Percentiles rank a stretch among this genome's conserved stretches.
These are phyloP conservation scores for Nakazawaea molendinolei DNA, from an alignment of 805 yeast genomes.

Conservation along the genomic window DNA sequence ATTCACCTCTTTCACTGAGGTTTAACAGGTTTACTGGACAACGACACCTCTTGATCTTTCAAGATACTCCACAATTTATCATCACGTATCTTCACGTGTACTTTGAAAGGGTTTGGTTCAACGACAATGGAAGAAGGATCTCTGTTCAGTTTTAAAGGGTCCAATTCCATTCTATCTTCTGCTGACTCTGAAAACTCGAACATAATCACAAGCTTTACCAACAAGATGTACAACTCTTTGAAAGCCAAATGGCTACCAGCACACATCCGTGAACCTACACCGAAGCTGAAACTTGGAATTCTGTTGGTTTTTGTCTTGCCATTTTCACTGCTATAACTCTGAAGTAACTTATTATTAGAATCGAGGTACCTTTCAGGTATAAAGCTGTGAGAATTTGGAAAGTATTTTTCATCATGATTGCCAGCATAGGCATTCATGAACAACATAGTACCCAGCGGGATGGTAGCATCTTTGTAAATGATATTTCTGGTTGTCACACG, in stretches of 20 bases:
- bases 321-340: constrained; percentile 4
- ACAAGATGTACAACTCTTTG: constrained; percentile 55
- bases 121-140: constrained; percentile 56
- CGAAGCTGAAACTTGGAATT: constrained; percentile 48
- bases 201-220: constrained; percentile 44
- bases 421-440: constrained; percentile 68
- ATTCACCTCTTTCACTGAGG: too few relatives aligned
- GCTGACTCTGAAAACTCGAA: constrained; percentile 43
- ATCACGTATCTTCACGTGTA: constrained; percentile 28
- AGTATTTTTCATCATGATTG: constrained; percentile 49
- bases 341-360: constrained; percentile 6
- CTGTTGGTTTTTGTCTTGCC: constrained; percentile 12
- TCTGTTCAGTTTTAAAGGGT: constrained; percentile 45
- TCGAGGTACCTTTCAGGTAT: constrained; percentile 49
- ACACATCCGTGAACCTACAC: constrained; percentile 70
- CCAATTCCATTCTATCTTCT: constrained; percentile 32
- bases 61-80: too few relatives aligned
- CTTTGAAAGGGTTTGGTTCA: constrained; percentile 43
- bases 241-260: constrained; percentile 60
- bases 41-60: too few relatives aligned
- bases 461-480: constrained; percentile 27
- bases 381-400: constrained; percentile 38
- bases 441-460: constrained; percentile 52
- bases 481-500: constrained; percentile 50
- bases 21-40: too few relatives aligned